Percentiles rank a stretch among this genome's conserved stretches.
These are phyloP conservation scores for Helianthus tuberosus DNA, from an alignment of 129 eudicot genomes.

Conservation along the genomic window DNA sequence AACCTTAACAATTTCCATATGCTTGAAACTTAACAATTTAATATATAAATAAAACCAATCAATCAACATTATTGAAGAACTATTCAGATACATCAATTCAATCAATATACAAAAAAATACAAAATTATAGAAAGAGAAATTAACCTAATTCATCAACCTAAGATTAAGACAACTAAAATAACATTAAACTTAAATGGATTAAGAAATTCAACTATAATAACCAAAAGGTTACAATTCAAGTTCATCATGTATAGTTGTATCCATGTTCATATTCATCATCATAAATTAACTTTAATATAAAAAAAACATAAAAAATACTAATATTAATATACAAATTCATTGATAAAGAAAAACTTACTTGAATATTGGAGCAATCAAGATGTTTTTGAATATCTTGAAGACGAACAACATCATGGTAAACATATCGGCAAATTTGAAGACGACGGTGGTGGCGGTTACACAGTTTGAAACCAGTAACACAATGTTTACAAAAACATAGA, in stretches of 20 bases:
- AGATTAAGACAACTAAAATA: no score
- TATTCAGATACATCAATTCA: neutral
- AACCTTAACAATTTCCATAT: neutral
- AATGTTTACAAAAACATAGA: constrained; percentile 60
- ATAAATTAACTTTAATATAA: neutral
- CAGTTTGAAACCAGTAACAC: constrained; percentile 36
- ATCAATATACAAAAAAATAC: neutral
- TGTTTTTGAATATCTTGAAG: constrained; percentile 65
- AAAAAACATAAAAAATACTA: neutral
- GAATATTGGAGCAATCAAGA: constrained; percentile 70
- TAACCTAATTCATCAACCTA: neutral
- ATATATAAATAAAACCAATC: neutral
- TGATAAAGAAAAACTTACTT: constrained; percentile 38
- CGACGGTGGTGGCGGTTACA: constrained; percentile 55
- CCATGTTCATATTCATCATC: neutral
- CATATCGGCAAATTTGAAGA: constrained; percentile 72
- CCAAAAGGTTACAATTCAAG: neutral
- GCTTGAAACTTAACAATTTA: neutral
- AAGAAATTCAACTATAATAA: neutral
- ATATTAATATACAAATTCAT: no score
- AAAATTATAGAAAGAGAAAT: neutral
- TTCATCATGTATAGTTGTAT: no score
- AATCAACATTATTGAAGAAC: neutral
- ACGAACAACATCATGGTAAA: constrained; percentile 76
- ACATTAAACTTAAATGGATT: no score